Conservation (phyloP, 768 basidiomycete species). For the Naganishia onofrii region DNA sequence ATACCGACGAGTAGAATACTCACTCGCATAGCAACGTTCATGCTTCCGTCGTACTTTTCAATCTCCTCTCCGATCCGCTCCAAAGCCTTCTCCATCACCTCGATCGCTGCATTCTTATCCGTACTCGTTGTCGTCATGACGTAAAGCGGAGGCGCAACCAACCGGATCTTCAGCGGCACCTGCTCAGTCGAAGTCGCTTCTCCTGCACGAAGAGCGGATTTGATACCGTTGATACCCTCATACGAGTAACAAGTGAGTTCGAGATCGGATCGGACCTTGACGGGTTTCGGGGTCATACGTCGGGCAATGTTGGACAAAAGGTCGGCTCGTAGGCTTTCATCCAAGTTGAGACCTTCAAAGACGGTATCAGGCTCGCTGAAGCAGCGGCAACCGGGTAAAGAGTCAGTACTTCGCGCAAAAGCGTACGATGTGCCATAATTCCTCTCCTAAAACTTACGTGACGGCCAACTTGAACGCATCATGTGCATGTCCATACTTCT, state of each 20-base stretch:
- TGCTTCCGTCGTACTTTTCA: slow-evolving; percentile 74
- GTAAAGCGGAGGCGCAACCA: slow-evolving; percentile 94
- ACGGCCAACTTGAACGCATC: slow-evolving; percentile 97
- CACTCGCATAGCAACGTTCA: slow-evolving; percentile 96
- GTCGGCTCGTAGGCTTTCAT: slow-evolving; percentile 61
- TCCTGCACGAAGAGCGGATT: slow-evolving; percentile 81
- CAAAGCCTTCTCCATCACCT: slow-evolving; percentile 87
- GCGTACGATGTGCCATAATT: no score
- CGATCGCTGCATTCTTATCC: slow-evolving; percentile 89
- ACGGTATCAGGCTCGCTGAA: slow-evolving; percentile 73
- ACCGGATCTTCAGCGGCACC: slow-evolving; percentile 93
- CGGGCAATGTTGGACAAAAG: slow-evolving; percentile 83
- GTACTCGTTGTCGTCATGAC: slow-evolving; percentile 94
- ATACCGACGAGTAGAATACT: slow-evolving; percentile 28
- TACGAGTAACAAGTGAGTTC: slow-evolving; percentile 95
- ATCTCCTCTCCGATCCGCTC: slow-evolving; percentile 83
- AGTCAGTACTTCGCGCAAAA: no score
- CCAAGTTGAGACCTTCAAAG: slow-evolving; percentile 66
- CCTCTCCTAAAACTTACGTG: slow-evolving; percentile 60
- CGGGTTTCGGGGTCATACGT: slow-evolving; percentile 93
- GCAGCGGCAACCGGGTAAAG: neutral
- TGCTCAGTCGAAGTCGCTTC: slow-evolving; percentile 79
- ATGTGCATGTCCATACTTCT: slow-evolving; percentile 89
- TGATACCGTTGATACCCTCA: slow-evolving; percentile 93
- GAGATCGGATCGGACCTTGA: slow-evolving; percentile 97